Evolutionary conservation across 805 yeast genomes (phyloP), one percentile per base, ranked within the genome.

Genomic region (Barnettozyma populi): DNA sequence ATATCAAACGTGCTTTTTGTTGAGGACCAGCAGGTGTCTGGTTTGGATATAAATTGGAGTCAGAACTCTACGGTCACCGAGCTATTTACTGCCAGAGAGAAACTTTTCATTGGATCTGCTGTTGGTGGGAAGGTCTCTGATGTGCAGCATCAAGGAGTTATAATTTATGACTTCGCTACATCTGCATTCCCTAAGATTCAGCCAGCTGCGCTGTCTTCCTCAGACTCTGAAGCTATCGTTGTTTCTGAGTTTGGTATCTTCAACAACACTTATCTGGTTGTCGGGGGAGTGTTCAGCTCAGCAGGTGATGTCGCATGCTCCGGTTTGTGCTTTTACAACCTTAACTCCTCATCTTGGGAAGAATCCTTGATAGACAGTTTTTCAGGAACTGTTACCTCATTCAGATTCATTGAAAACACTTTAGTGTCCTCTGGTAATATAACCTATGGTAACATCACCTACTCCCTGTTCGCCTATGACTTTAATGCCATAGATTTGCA

Each of bases 271-370:
- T 56, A 70, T 18, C 65, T 89, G 24, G 70, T 82, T 27, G 86
- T 86, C 11, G 96, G 86, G 36, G 97, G 97, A 21, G 71, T 75
- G 38, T 89, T 86, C 60, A 74, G 72, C 19, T 61, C 70, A 19
- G 82, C 86, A 2, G 82, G 84, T 0, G 67, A 78, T 5, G 65
- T 75, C 29, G 63, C 67, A 23, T 90, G 96, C 64, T 62, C 70
- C 2, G 74, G 79, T 1, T 64, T 90, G 34, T 90, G 97, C 62
- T 66, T 83, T 32, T 87, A 78, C 60, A 82, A 83, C 56, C 62
- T 80, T 51, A 60, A 65, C 4, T 69, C 72, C 29, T 67, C 76
- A 0, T 67, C 81, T 19, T 84, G 95, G 86, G 64, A 66, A 7
- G 67, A 61, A 5, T 7, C 37, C 5, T 54, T 70, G 40, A 65